Evolutionary conservation across 176 grass and related monocot genomes (phyloP).

Genomic region (Cymbopogon citratus): DNA sequence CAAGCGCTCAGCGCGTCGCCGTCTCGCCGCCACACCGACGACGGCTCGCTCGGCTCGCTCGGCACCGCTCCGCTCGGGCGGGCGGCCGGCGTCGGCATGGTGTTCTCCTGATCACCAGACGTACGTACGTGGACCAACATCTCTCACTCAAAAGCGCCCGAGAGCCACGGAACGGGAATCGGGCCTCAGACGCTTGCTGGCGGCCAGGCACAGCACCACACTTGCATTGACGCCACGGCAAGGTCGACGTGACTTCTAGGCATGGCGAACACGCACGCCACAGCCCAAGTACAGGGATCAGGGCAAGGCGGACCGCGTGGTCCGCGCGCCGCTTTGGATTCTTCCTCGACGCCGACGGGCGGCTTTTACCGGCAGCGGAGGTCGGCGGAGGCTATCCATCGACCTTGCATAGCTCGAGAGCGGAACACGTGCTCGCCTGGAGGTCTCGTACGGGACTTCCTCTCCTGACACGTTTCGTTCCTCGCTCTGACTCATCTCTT

Average conservation of each 20-base stretch:
- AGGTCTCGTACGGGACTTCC: not conserved
- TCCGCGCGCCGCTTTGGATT: not conserved
- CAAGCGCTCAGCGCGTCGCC: not conserved
- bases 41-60: not conserved
- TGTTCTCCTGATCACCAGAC: not conserved
- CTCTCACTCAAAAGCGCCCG: not conserved
- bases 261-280: not conserved
- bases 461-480: not conserved
- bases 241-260: not conserved
- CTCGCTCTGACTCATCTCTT: not conserved
- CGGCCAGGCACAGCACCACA: not conserved
- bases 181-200: not conserved
- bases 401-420: not conserved
- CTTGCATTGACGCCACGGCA: not conserved
- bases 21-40: not conserved
- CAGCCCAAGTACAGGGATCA: too few relatives aligned
- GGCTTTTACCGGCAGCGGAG: not conserved
- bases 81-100: not conserved
- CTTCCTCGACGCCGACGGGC: not conserved
- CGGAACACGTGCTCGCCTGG: not conserved
- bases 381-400: not conserved
- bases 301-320: too few relatives aligned
- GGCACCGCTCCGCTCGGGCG: not conserved
- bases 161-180: not conserved
- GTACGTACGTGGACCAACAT: constrained; percentile 16